Evolutionary conservation across 352 stramenopile genomes (phyloP), one percentile per base, ranked within the genome.

Genomic region (Phytopythium montanum): DNA sequence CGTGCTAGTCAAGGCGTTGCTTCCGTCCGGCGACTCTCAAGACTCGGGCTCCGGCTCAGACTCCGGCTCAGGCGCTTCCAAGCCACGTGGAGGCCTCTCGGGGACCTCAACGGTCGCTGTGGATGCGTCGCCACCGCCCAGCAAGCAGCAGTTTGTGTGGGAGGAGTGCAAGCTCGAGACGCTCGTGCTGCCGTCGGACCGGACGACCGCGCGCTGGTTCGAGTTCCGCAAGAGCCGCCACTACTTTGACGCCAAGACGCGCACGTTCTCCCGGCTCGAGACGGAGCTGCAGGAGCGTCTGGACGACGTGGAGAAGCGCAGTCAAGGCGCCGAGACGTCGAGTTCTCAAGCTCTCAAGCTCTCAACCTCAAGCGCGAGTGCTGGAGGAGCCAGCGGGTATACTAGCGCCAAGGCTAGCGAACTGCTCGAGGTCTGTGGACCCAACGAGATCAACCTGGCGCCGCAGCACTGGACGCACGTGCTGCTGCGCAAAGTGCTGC

Each of bases 141-240:
- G 51, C 6, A 64, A 39, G 38, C 53, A 48, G 53, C 36, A 25
- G 38, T 66, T 62, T 26, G 60, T 70, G 45, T 90, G 75, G 68
- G 66, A 82, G 33, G 72, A 82, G 60, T 89, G 75, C 53, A 48
- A 34, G 13, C 60, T 90, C 33, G 50, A 74, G 26, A 59, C 61
- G 23, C 50, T 69, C 2, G 44, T 64, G 36, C 33, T 56, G 12
- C 51, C 53, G 23, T 49, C 53, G 16, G 53, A 76, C 39, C 64
- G 58, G 10, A 31, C 59, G 19, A 55, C 28, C 26, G 59, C 72
- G 18, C 44, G 56, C 6, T 87, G 80, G 76, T 93, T 93, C 23
- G 77, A 90, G 51, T 91, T 80, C 64, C 67, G 76, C 59, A 88
- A 89, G 48, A 79, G 73, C 57, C 81, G 83, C 26, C 79, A 93